phyloP scores from a whole-genome alignment of 2,329 filamentous ascomycete species.

The Pseudocercospora eumusae region DNA sequence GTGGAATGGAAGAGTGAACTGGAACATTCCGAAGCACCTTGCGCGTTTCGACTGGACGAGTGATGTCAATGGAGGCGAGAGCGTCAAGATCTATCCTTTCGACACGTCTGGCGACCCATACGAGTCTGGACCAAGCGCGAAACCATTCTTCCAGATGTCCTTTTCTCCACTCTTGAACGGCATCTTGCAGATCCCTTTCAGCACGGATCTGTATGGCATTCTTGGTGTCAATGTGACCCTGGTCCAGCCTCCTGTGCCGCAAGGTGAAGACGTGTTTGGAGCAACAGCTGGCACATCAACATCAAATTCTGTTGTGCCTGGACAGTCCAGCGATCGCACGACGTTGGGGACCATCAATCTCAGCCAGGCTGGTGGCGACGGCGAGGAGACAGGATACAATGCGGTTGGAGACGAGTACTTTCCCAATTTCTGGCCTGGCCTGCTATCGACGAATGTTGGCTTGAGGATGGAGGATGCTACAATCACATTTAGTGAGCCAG shows the following conservation, averaged over 20 bases:
- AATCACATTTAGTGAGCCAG: conserved; percentile 16
- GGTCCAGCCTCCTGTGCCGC: conserved; percentile 24
- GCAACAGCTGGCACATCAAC: conserved; percentile 17
- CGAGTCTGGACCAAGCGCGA: conserved; percentile 12
- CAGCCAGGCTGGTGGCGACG: conserved; percentile 22
- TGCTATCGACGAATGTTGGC: conserved; percentile 14
- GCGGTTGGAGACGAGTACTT: conserved; percentile 22
- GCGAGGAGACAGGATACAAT: conserved; percentile 20
- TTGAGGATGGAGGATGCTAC: conserved; percentile 19
- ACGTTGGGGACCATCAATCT: conserved; percentile 18
- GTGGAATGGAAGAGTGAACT: conserved; percentile 25
- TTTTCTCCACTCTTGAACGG: conserved; percentile 20
- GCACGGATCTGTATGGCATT: conserved; percentile 22
- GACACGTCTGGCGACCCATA: conserved; percentile 17
- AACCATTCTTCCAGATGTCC: conserved; percentile 28
- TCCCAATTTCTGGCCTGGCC: conserved; percentile 22
- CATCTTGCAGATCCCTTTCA: conserved; percentile 22
- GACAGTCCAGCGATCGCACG: conserved; percentile 18
- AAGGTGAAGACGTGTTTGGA: conserved; percentile 18
- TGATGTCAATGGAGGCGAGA: conserved; percentile 16
- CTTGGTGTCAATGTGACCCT: conserved; percentile 24
- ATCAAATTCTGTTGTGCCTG: conserved; percentile 22
- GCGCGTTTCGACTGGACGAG: conserved; percentile 30
- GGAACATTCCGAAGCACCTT: conserved; percentile 32
- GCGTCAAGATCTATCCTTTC: conserved; percentile 27